These are phyloP conservation scores for Zalaria obscura DNA, from an alignment of 2,329 filamentous ascomycete genomes.

Conservation along the genomic window DNA sequence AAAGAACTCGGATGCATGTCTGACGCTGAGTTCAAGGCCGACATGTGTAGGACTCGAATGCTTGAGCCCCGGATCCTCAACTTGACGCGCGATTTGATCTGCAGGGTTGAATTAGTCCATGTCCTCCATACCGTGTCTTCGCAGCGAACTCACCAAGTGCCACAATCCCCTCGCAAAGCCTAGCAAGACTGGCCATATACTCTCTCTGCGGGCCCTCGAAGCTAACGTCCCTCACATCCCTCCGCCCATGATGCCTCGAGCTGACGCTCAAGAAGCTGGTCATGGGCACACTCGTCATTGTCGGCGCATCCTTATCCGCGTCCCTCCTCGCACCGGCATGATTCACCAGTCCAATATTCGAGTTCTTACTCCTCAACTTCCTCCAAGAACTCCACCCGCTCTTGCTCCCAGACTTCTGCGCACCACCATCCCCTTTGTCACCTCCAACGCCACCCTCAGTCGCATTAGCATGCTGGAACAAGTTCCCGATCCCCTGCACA, in stretches of 20 bases:
- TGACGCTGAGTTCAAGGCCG: slow-evolving; percentile 80
- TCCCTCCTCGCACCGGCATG: slow-evolving; percentile 24
- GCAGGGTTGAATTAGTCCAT: slow-evolving; percentile 1
- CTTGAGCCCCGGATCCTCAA: slow-evolving; percentile 84
- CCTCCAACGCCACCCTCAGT: slow-evolving; percentile 18
- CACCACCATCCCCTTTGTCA: slow-evolving; percentile 22
- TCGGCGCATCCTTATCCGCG: slow-evolving; percentile 43
- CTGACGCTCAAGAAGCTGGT: slow-evolving; percentile 55
- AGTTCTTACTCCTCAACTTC: slow-evolving; percentile 80
- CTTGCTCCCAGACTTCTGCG: slow-evolving; percentile 51
- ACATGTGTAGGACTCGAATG: slow-evolving; percentile 91
- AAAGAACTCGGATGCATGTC: slow-evolving; percentile 94
- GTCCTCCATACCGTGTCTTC: no score
- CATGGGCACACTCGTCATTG: slow-evolving; percentile 42
- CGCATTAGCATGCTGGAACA: slow-evolving; percentile 56
- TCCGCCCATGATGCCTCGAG: slow-evolving; percentile 40
- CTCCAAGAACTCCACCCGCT: slow-evolving; percentile 77
- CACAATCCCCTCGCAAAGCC: slow-evolving; percentile 85
- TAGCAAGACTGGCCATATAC: slow-evolving; percentile 84
- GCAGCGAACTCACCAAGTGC: slow-evolving; percentile 57
- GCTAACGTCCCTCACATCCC: slow-evolving; percentile 49
- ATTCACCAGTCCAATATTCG: slow-evolving; percentile 18
- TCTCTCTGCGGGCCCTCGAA: slow-evolving; percentile 75
- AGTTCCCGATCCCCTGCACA: slow-evolving; percentile 53
- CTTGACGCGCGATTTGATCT: slow-evolving; percentile 94